phyloP scores from a whole-genome alignment of 2,329 filamentous ascomycete genomes.

The Alternaria postmessia region DNA sequence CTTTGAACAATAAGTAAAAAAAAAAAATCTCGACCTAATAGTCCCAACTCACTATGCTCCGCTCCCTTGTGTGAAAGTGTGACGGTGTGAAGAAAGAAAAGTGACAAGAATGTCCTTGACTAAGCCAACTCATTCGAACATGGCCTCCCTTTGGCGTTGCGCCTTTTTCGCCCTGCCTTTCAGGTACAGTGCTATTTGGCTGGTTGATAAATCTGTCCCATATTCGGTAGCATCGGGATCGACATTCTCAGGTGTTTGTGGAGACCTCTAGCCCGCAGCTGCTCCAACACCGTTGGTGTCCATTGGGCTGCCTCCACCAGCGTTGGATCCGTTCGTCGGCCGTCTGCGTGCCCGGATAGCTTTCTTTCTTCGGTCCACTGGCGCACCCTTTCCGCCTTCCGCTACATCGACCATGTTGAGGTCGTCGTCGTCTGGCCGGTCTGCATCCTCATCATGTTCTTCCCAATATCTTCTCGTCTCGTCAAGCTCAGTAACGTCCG shows the following conservation, averaged over 20 bases:
- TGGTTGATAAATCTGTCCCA: not conserved
- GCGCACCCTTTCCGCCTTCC: conserved; percentile 38
- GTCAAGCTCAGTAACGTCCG: conserved; percentile 81
- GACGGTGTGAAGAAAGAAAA: conserved; percentile 1
- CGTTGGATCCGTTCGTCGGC: conserved; percentile 42
- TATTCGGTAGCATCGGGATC: not conserved
- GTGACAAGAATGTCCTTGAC: not conserved
- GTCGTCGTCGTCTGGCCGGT: conserved; percentile 49
- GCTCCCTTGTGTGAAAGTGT: not conserved
- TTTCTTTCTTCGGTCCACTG: conserved; percentile 49
- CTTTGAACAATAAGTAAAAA: conserved; percentile 1
- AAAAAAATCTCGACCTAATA: not conserved
- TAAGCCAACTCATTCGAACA: not conserved
- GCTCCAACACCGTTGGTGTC: conserved; percentile 51
- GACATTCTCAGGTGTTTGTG: not conserved
- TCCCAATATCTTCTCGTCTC: conserved; percentile 65
- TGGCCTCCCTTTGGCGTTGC: not conserved
- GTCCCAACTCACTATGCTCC: not conserved
- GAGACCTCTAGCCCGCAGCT: conserved; percentile 31
- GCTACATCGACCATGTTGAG: conserved; percentile 51
- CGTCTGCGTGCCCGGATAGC: conserved; percentile 47
- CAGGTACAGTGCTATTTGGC: not conserved
- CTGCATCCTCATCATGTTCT: conserved; percentile 50
- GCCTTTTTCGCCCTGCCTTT: not conserved
- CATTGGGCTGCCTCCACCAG: conserved; percentile 49